Evolutionary conservation across 352 stramenopile genomes (phyloP), one percentile per base, ranked within the genome.

Genomic region (Pythium chondricola): DNA sequence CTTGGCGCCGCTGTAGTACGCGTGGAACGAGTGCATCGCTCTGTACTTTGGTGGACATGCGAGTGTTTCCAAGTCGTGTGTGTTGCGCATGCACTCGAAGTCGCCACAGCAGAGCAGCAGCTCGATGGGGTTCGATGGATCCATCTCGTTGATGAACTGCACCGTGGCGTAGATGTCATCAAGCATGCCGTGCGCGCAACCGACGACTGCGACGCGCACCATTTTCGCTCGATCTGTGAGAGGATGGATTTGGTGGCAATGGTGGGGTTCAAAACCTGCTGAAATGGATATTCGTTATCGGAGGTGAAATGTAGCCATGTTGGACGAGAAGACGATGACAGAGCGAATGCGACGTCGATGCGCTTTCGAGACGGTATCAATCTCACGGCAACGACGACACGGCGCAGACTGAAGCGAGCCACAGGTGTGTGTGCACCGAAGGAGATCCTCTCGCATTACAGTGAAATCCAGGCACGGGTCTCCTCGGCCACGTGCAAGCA

Each of bases 51-150:
- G 74, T 22, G 97, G 97, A 44, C 95, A 97, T 21, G 88, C 85
- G 45, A 99, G 77, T 38, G 79, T 96, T 47, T 96, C 76, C 48
- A 98, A 85, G 71, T 99, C 97, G 36, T 71, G 65, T 46, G 77
- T 58, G 67, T 98, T 98, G 41, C 97, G 87, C 59, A 99, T 80
- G 41, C 95, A 96, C 64, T 99, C 92, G 63, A 99, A 99, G 78
- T 99, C 97, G 26, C 97, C 97, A 63, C 97, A 99, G 64, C 93
- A 98, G 17, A 99, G 63, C 43, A 99, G 63, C 29, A 99, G 61
- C 58, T 99, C 88, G 20, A 99, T 83, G 8, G 79, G 74, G 11
- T 79, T 75, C 10, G 58, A 50, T 14, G 69, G 58, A 29, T 93
- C 79, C 62, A 90, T 75, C 56, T 87, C 60, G 61, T 98, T 92